These are phyloP conservation scores for Marasmius fiardii DNA, from an alignment of 1,284 basidiomycete genomes.

Conservation along the genomic window DNA sequence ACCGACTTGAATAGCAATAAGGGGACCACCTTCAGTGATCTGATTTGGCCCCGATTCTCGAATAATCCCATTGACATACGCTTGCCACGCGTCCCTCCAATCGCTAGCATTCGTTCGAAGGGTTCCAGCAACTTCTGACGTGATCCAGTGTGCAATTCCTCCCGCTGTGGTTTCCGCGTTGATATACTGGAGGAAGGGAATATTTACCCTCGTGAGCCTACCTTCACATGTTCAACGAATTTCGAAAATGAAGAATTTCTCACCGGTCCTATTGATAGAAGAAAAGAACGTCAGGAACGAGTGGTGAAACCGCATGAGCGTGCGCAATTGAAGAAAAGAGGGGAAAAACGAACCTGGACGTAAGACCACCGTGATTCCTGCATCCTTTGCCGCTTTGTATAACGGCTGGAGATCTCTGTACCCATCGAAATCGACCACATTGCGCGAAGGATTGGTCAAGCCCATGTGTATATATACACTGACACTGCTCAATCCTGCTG, in stretches of 20 bases:
- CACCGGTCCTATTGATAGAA: neutral
- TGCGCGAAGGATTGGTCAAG: constrained; percentile 70
- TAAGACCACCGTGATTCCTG: constrained; percentile 63
- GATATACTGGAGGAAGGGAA: constrained; percentile 47
- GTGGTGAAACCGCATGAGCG: neutral
- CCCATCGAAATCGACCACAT: constrained; percentile 66
- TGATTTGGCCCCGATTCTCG: constrained; percentile 61
- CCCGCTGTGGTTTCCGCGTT: constrained; percentile 82
- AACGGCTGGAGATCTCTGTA: constrained; percentile 71
- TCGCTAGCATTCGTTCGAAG: constrained; percentile 70
- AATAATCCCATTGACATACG: constrained; percentile 66
- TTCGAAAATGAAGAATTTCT: neutral
- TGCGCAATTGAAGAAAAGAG: neutral
- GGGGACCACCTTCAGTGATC: constrained; percentile 65
- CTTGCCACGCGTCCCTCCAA: constrained; percentile 66
- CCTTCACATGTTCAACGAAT: neutral
- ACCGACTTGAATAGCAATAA: constrained; percentile 76
- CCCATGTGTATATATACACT: constrained; percentile 78
- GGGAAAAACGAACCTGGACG: constrained; percentile 47
- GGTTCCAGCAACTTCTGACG: constrained; percentile 59
- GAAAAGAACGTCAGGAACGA: neutral
- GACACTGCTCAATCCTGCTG: constrained; percentile 76
- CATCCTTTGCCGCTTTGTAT: constrained; percentile 57
- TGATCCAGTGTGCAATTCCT: constrained; percentile 78
- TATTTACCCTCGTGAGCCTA: neutral